These are phyloP conservation scores for Penicillium tannophilum DNA, from an alignment of 495 filamentous ascomycete genomes.

Conservation along the genomic window DNA sequence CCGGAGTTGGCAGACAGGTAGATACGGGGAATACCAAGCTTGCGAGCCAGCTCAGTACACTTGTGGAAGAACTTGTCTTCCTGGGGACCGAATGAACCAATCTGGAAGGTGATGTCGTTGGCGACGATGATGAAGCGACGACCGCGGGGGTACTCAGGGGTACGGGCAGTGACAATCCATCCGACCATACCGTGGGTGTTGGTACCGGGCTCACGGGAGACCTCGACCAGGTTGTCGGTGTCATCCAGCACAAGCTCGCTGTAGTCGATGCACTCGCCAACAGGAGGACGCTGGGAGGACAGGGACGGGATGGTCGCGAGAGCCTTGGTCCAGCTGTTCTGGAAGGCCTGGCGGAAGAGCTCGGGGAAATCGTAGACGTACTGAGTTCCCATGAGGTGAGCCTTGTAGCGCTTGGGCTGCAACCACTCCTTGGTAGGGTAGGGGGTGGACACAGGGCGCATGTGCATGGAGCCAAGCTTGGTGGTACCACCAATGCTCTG, in stretches of 20 bases:
- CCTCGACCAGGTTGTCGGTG: conserved; percentile 86
- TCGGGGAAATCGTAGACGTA: conserved; percentile 99
- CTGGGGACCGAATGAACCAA: conserved; percentile 92
- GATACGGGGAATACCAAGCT: conserved; percentile 91
- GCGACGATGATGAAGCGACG: conserved; percentile 92
- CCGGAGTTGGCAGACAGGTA: conserved; percentile 99
- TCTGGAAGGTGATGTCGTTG: conserved; percentile 99
- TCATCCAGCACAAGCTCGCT: conserved; percentile 94
- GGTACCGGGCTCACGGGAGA: conserved; percentile 88
- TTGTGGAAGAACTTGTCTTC: conserved; percentile 99
- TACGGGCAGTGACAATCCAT: conserved; percentile 95
- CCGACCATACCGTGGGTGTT: conserved; percentile 98
- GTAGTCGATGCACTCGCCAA: conserved; percentile 93
- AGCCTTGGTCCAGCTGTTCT: conserved; percentile 86
- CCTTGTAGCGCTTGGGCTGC: conserved; percentile 98
- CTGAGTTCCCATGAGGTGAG: conserved; percentile 97
- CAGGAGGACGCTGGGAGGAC: conserved; percentile 75
- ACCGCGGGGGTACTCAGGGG: conserved; percentile 94
- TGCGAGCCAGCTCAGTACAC: conserved; percentile 93
- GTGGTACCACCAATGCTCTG: conserved; percentile 94
- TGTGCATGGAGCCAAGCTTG: conserved; percentile 94
- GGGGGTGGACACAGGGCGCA: conserved; percentile 85
- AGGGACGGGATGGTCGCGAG: conserved; percentile 70
- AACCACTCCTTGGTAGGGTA: conserved; percentile 98
- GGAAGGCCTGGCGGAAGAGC: conserved; percentile 96